Base-by-base conservation (phyloP, 2,329 filamentous ascomycete genomes). In the Fusarium coicis region DNA sequence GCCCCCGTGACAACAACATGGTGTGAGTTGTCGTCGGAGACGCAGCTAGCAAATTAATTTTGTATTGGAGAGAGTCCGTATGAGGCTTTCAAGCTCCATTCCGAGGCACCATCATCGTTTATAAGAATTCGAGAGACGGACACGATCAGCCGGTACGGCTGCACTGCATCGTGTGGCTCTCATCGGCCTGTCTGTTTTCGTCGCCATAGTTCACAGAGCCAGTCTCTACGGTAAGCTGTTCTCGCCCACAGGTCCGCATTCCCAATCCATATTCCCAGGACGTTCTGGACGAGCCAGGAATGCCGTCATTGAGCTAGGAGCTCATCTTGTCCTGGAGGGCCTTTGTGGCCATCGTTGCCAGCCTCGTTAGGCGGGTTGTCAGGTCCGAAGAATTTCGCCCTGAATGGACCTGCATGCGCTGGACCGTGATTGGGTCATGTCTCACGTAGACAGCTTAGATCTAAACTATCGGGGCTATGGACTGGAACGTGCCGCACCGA, bases 1-100 rank as follows among this genome's bases (percentile, higher is more conserved):
- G 71, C 63, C 70, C 71, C 49, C 44, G 63, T 74, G 63, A 65
- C 71, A 73, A 73, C 71, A 72, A 68, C 71, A 73, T 73, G 50
- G 34, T 72, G 71, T 50, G 55, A 61, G 62, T 73, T 72, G 71
- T 71, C 63, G 50, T 28, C 52, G 60, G 44, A 73, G 61, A 74
- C 47, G 52, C 32, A 63, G 52, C 52, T 61, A 60, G 54, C 52
- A 65, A n/a, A 37, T 72, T 61, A 57, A 58, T 64, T 63, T 37
- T 26, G 34, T 50, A 43, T 68, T 68, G 30, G n/a, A 65, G 47
- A 30, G 43, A 46, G 46, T 68, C 30, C n/a, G 54, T 72, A 12
- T 56, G 40, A 40, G 23, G 26, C 30, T 57, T 42, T 21, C 19
- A 26, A 37, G 10, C 10, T 49, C 28, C 49, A 53, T 42, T 52